phyloP scores from a whole-genome alignment of 257 asterid species.

The Thymus quinquecostatus region DNA sequence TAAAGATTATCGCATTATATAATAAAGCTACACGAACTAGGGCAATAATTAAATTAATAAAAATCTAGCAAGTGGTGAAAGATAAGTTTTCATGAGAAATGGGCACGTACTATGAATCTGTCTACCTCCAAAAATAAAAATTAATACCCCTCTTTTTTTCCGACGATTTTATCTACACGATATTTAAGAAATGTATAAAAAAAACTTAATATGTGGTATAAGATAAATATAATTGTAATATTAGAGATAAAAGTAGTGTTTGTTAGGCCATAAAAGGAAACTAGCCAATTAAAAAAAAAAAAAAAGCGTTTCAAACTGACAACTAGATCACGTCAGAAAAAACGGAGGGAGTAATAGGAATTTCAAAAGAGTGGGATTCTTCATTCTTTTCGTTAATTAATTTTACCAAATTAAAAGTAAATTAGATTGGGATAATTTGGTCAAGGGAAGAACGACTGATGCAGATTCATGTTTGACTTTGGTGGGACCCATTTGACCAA shows the following conservation, averaged over 20 bases:
- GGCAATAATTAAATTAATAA: neutral
- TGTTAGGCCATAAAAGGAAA: no score
- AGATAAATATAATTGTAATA: no score
- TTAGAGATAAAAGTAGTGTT: no score
- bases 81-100: constrained; percentile 3
- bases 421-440: neutral
- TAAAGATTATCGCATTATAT: no score
- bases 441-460: constrained; percentile 32
- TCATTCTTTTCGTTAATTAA: neutral
- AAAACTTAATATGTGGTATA: no score
- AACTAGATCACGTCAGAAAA: constrained; percentile 1
- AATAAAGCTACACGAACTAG: neutral
- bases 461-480: constrained; percentile 32
- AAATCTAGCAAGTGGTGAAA: constrained; percentile 1
- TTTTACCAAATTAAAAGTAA: neutral
- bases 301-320: no score
- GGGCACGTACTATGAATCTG: constrained; percentile 52
- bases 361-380: constrained; percentile 15
- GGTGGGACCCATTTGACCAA: constrained; percentile 13
- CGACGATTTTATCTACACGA: no score
- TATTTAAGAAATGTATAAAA: no score
- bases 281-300: no score
- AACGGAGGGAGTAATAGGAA: constrained; percentile 16
- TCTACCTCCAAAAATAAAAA: neutral
- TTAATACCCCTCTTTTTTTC: no score